Evolutionary conservation across 148 eudicot genomes (phyloP), one percentile per base, ranked within the genome.

Genomic region (Vaccinium macrocarpon): DNA sequence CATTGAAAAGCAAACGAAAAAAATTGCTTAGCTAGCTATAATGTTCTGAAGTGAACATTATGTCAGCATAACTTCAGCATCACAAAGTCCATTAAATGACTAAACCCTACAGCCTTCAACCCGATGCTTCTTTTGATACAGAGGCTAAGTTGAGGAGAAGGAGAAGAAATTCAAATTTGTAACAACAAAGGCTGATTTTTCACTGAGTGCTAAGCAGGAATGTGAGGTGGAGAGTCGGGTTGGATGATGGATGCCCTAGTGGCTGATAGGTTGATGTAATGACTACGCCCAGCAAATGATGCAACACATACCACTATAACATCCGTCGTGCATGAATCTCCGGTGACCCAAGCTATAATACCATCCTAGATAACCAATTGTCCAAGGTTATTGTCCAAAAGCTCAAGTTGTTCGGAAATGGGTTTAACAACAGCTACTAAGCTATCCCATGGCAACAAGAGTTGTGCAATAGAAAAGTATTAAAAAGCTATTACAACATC

Each of bases 41-140:
- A 27, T 68, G 16, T 68, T 27, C 42, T 18, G 13, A 38, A 68
- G 32, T 4, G 73, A 68, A 27, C 35, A n/a, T 62, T 7, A 62
- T 52, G 57, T 62, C 8, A 62, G 13, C 68, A n/a, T n/a, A 62
- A 8, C 68, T 62, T 62, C 9, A 68, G 38, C 73, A 68, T 68
- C 73, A 27, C 18, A 68, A 25, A 12, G 38, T 27, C 73, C 73
- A 68, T 38, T 56, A 19, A 80, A 57, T 59, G 66, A 19, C 81
- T 56, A 79, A 59, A 80, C 23, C 16, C 13, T 38, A 11, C 13
- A 61, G 59, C 76, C 27, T 64, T 23, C 57, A 27, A 21, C 23
- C n/a, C 50, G 25, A 64, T 29, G 64, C 64, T 29, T 52, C 46
- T 53, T 78, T 78, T 78, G 81, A 49, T 52, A 78, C 19, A 38